These are phyloP conservation scores for Silene latifolia DNA, from an alignment of 148 eudicot species.

Conservation along the genomic window DNA sequence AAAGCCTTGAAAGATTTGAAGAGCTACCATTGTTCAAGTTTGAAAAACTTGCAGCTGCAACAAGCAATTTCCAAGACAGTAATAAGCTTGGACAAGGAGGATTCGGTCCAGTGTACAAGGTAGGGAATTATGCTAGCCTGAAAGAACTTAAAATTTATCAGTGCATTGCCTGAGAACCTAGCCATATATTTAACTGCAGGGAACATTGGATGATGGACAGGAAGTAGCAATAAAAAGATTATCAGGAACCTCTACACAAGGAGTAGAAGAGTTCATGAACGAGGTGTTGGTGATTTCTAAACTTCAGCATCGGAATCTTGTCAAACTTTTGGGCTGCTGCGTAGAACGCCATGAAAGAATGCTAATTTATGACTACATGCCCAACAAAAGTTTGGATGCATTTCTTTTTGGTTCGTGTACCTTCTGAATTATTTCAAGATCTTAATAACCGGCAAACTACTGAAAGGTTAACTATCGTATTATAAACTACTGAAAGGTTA, in stretches of 20 bases:
- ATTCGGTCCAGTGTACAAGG: too few relatives aligned
- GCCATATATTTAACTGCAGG: conserved; percentile 9
- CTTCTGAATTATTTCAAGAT: not conserved
- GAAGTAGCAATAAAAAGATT: conserved; percentile 36
- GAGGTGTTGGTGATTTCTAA: conserved; percentile 36
- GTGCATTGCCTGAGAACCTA: too few relatives aligned
- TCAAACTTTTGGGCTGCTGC: conserved; percentile 40
- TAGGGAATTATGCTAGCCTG: too few relatives aligned
- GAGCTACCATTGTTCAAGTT: too few relatives aligned
- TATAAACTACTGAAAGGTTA: too few relatives aligned
- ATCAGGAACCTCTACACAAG: conserved; percentile 31
- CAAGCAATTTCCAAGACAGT: too few relatives aligned
- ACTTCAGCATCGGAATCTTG: conserved; percentile 44
- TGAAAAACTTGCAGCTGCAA: too few relatives aligned
- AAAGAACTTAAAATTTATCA: too few relatives aligned
- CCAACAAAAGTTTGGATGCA: conserved; percentile 34
- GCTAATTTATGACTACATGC: conserved; percentile 34
- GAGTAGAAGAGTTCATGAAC: conserved; percentile 34
- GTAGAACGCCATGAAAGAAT: conserved; percentile 30
- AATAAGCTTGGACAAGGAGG: too few relatives aligned
- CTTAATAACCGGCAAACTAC: not conserved
- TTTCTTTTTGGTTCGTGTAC: conserved; percentile 29
- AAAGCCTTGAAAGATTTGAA: too few relatives aligned
- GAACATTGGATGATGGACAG: conserved; percentile 28
- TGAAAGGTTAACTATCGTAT: too few relatives aligned